A percentile compares a stretch with the other conserved stretches of the same genome.
Conservation (phyloP, 352 stramenopile genomes). For the Salisapilia sapeloensis region DNA sequence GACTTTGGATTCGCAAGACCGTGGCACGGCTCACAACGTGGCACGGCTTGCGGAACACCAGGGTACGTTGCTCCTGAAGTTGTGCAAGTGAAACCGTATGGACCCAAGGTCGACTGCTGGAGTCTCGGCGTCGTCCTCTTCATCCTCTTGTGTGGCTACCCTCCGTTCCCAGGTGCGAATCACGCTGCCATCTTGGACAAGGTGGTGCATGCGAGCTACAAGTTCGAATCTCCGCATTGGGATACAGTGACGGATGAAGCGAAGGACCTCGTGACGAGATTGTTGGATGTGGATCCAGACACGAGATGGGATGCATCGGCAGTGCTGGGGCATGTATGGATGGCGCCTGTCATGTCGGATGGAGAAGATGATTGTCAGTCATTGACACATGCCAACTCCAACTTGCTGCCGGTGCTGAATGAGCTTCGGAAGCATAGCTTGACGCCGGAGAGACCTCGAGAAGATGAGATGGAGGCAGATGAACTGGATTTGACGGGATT, state of each 20-base stretch:
- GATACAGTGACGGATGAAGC: constrained; percentile 86
- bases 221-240: constrained; percentile 88
- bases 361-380: constrained; percentile 12
- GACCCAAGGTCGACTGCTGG: constrained; percentile 86
- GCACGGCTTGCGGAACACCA: constrained; percentile 68
- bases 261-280: constrained; percentile 89
- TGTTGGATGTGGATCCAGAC: constrained; percentile 83
- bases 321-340: constrained; percentile 70
- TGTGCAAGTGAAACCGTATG: constrained; percentile 75
- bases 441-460: constrained; percentile 35
- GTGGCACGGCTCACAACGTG: constrained; percentile 27
- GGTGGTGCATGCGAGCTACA: constrained; percentile 73
- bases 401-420: constrained; percentile 42
- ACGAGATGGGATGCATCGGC: constrained; percentile 45
- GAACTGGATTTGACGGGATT: constrained; percentile 27
- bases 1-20: constrained; percentile 81
- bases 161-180: constrained; percentile 64
- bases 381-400: constrained; percentile 19
- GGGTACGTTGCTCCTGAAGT: constrained; percentile 92
- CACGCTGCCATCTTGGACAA: constrained; percentile 54
- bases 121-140: constrained; percentile 89
- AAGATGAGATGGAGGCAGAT: constrained; percentile 60
- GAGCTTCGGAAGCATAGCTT: constrained; percentile 66
- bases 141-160: constrained; percentile 88
- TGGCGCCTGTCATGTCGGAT: constrained; percentile 15